Evolutionary conservation across 2,329 filamentous ascomycete genomes (phyloP).

Genomic region (Byssothecium circinans): DNA sequence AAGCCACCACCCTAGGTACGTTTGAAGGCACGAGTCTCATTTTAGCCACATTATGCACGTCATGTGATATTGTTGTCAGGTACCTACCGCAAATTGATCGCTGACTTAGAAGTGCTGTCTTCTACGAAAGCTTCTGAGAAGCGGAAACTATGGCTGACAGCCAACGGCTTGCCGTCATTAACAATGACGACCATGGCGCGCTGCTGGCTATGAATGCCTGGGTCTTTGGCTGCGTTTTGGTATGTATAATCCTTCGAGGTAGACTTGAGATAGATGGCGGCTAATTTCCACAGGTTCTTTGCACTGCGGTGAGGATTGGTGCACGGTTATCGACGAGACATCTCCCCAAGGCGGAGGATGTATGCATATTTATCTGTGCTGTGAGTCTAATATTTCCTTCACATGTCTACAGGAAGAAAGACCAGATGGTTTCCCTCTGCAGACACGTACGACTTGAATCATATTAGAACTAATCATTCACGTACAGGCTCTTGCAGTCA

Average conservation of each 20-base stretch:
- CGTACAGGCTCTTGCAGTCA: constrained; percentile 17
- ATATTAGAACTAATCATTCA: not conserved
- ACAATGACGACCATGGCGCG: constrained; percentile 26
- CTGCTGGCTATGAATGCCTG: constrained; percentile 30
- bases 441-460: too few species aligned
- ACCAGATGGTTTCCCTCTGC: too few species aligned
- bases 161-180: constrained; percentile 15
- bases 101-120: too few species aligned
- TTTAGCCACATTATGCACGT: too few species aligned
- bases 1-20: too few species aligned
- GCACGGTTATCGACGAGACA: constrained; percentile 18
- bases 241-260: constrained; percentile 7
- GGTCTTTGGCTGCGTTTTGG: constrained; percentile 28
- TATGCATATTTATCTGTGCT: constrained; percentile 20
- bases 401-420: not conserved
- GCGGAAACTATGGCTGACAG: constrained; percentile 5
- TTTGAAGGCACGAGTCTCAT: too few species aligned
- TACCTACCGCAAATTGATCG: too few species aligned
- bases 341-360: constrained; percentile 21
- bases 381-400: constrained; percentile 9
- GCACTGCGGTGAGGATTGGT: constrained; percentile 18
- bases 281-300: constrained; percentile 22
- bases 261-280: not conserved
- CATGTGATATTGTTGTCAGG: too few species aligned
- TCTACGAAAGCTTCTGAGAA: not conserved